Conservation (phyloP, 163 green algal species). For the Scenedesmus sp. region DNA sequence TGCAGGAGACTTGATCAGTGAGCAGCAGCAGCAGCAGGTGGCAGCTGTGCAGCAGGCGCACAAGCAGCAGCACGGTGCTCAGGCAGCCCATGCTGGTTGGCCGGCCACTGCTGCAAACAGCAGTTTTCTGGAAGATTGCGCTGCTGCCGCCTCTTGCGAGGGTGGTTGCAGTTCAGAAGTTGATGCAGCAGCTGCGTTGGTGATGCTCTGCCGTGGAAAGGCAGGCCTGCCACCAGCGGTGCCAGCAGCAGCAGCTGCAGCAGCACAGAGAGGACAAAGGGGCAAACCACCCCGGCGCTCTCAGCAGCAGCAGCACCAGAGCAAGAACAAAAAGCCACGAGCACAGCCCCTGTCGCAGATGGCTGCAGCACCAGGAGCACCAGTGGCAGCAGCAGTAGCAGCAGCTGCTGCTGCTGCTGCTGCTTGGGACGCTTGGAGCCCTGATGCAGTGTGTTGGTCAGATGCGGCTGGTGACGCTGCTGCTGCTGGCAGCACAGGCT, state of each 20-base stretch:
- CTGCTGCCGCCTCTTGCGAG: neutral
- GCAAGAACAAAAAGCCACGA: neutral
- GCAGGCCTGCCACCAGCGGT: neutral
- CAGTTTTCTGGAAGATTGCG: neutral
- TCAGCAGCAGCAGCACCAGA: neutral
- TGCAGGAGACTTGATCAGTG: neutral
- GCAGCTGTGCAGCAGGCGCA: neutral
- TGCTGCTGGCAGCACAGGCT: neutral
- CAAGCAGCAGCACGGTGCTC: neutral
- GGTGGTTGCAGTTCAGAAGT: neutral
- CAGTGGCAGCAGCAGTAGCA: neutral
- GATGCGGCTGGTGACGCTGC: neutral
- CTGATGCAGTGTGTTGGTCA: neutral
- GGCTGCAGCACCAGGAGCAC: no score
- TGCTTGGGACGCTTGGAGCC: neutral
- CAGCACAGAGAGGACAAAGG: neutral
- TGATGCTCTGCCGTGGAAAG: conserved; percentile 7
- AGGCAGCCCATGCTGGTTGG: neutral
- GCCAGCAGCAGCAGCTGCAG: neutral
- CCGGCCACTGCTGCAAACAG: neutral
- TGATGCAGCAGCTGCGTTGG: conserved; percentile 24
- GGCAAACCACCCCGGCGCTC: neutral
- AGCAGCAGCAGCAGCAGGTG: neutral
- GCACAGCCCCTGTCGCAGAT: neutral
- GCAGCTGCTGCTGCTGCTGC: neutral